Conservation (phyloP, 2,329 filamentous ascomycete genomes). For the Samsoniella hepiali region DNA sequence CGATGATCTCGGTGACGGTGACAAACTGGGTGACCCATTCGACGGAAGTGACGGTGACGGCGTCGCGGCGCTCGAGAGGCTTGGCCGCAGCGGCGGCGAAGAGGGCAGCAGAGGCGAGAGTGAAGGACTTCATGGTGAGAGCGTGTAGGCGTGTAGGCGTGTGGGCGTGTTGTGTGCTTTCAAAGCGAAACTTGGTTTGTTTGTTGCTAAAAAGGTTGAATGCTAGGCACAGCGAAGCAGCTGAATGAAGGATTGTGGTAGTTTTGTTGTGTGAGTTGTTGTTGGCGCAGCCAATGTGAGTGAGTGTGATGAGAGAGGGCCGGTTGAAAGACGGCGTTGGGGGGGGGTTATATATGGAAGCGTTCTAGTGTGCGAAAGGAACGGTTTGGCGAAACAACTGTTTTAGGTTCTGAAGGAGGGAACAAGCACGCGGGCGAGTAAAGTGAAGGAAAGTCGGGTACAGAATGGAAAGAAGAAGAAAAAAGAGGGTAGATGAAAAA, state of each 20-base stretch:
- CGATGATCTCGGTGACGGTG: slow-evolving; percentile 46
- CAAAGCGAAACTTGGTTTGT: background rate
- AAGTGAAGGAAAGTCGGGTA: slow-evolving; percentile 15
- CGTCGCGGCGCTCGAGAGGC: slow-evolving; percentile 40
- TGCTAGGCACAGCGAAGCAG: slow-evolving; percentile 14
- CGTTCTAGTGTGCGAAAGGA: background rate
- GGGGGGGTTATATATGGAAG: background rate
- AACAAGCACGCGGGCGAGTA: too few species aligned
- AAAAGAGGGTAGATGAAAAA: slow-evolving; percentile 19
- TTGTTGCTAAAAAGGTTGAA: background rate
- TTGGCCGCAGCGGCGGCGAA: slow-evolving; percentile 43
- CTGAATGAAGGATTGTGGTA: slow-evolving; percentile 21
- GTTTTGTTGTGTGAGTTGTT: slow-evolving; percentile 23
- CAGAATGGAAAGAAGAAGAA: slow-evolving; percentile 9
- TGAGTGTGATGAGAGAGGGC: background rate
- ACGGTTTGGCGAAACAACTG: background rate
- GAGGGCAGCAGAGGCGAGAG: slow-evolving; percentile 27
- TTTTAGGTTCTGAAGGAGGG: background rate
- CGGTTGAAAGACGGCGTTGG: too few species aligned
- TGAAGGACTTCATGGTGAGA: slow-evolving; percentile 41
- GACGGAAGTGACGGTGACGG: slow-evolving; percentile 45
- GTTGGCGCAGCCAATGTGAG: slow-evolving; percentile 14
- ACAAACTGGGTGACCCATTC: slow-evolving; percentile 50
- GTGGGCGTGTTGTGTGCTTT: background rate
- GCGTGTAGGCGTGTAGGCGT: background rate